Evolutionary conservation across 1,284 basidiomycete genomes (phyloP), one percentile per base, ranked within the genome.

Genomic region (Rhodotorula sp.): DNA sequence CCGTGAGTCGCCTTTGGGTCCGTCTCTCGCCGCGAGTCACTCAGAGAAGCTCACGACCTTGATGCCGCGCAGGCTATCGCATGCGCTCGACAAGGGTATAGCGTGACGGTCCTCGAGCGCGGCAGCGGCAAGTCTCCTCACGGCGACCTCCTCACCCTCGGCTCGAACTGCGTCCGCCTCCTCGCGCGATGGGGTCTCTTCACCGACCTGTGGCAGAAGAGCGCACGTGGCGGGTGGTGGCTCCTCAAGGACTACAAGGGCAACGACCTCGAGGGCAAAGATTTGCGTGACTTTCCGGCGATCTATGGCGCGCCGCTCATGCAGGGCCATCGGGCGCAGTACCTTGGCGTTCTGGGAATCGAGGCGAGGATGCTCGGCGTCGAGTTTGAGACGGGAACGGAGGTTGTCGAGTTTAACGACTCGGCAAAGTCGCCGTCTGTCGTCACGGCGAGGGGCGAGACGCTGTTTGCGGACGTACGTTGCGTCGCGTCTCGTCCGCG

Each of bases 321-420:
- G 55, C 68, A 58, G 59, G 69, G 69, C 20, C 65, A 67, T 27
- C 60, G 69, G 4, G 69, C 69, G 6, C 65, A 67, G 32, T 71
- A 55, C 47, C 57, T 70, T 15, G 65, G 57, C 17, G 62, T 68
- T 6, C 66, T 71, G 30, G 70, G 70, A 19, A 62, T 67, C 27
- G 70, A 71, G 49, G 70, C 70, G 3, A 56, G 70, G 34, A 67
- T 71, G 70, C 51, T 57, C 3, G 17, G 7, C 2, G 64, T 66
- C 57, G 57, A 30, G 29, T 59, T 60, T 49, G 39, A 48, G 57
- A 49, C 57, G 10, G 52, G 60, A 17, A 59, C 47, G 29, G 53
- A 51, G n/a, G 59, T 66, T 15, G 39, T 66, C 58, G 58, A 68
- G 47, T 67, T 52, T 30, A 51, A 59, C 27, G 60, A 67, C 59